Conservation (phyloP, 768 basidiomycete species). For the Kwoniella shandongensis region DNA sequence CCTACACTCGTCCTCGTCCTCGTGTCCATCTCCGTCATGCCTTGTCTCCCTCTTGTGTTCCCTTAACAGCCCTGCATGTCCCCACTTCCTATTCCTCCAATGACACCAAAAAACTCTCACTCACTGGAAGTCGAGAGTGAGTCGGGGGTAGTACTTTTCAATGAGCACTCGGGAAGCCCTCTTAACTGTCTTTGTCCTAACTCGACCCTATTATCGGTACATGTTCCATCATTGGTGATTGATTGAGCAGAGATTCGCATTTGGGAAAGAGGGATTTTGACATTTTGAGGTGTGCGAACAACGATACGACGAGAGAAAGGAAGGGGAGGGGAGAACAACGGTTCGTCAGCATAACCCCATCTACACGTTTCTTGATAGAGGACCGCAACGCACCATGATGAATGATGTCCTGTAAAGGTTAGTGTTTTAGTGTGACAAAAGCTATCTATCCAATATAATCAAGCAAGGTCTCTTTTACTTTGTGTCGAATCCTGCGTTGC, state of each 20-base stretch:
- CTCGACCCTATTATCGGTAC: conserved; percentile 72
- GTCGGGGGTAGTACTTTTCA: conserved; percentile 99
- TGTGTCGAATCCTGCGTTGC: no score
- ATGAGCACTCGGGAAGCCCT: conserved; percentile 98
- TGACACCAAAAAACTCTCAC: conserved; percentile 15
- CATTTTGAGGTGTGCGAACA: background rate
- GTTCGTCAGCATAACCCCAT: conserved; percentile 12
- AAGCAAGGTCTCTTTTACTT: background rate
- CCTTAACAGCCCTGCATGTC: background rate
- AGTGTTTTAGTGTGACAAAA: background rate
- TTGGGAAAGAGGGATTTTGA: background rate
- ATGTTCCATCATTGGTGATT: conserved; percentile 1
- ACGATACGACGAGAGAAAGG: background rate
- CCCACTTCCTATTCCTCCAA: background rate
- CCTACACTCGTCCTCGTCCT: background rate
- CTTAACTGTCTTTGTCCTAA: conserved; percentile 99
- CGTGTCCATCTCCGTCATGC: background rate
- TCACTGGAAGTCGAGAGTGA: conserved; percentile 94
- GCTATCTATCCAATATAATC: background rate
- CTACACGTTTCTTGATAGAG: background rate
- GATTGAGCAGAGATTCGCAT: background rate
- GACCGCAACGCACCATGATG: conserved; percentile 18
- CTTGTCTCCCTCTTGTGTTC: no score
- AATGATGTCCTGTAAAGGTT: conserved; percentile 20
- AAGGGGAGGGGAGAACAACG: background rate